A percentile compares a stretch with the other conserved stretches of the same genome.
Evolutionary conservation across 2,329 filamentous ascomycete species (phyloP).

Genomic region (Hypoxylon rubiginosum): DNA sequence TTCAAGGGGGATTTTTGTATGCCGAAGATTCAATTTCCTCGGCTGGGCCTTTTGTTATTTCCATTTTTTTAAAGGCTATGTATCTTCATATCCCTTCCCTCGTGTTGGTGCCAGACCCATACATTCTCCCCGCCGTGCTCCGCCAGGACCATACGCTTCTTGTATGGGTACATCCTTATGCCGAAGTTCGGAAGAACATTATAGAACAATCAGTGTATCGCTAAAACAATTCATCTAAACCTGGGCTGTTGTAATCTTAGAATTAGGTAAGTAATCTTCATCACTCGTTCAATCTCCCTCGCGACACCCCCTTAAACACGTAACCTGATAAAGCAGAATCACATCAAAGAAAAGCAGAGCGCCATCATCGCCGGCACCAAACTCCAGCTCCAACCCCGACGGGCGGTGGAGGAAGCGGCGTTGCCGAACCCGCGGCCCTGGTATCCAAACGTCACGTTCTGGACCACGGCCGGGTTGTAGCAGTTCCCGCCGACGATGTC

Average conservation of each 20-base stretch:
- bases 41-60: no score
- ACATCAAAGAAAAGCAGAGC: slow-evolving; percentile 20
- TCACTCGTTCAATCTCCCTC: slow-evolving; percentile 2
- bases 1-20: no score
- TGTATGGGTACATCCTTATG: no score
- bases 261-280: background rate
- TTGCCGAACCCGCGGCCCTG: slow-evolving; percentile 67
- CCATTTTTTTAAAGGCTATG: no score
- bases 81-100: no score
- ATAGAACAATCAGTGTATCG: no score
- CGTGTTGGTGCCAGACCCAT: no score
- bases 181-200: no score
- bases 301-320: background rate
- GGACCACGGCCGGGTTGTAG: slow-evolving; percentile 72
- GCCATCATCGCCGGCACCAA: slow-evolving; percentile 16
- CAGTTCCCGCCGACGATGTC: slow-evolving; percentile 79
- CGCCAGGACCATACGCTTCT: no score
- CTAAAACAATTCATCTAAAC: background rate
- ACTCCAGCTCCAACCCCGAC: slow-evolving; percentile 35
- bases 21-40: no score
- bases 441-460: slow-evolving; percentile 79
- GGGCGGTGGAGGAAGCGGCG: slow-evolving; percentile 25
- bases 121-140: no score
- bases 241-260: background rate
- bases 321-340: slow-evolving; percentile 3